Base-by-base conservation (phyloP, 1,139 yeast genomes). In the Taiozyma onychis region DNA sequence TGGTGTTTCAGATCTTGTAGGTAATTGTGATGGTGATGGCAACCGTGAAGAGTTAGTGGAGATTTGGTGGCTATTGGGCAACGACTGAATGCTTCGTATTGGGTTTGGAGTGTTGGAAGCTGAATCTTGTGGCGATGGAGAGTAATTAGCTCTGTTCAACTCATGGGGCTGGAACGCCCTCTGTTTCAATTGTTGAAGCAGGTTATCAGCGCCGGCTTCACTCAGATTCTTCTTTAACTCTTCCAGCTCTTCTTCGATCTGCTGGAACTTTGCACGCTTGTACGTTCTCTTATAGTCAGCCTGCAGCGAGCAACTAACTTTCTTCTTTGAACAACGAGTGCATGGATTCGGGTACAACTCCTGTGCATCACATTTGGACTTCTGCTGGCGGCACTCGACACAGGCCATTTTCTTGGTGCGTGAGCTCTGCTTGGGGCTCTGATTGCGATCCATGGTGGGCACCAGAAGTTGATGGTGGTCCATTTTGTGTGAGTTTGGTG, bases 301-400 rank as follows among this genome's bases (percentile, higher is more conserved):
- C 59, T 88, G 83, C 48, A 91, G 69, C 41, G 84, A 78, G 66
- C 99, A 93, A 21, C 74, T 73, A 7, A 86, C 73, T 9, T 80
- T 78, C 61, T 88, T 81, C 64, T 86, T 87, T 14, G 70, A 63
- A 65, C 98, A 93, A 55, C 97, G 72, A 0, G 91, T 73, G 62
- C 99, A 93, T 1, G 97, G 87, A n/a, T 74, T 73, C 0, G 97
- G 96, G 44, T 81, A 80, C 49, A 73, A 76, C 54, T 85, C 90
- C 54, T 78, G 81, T 10, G 97, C 96, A 66, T 89, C 95, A 69
- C 98, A 93, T 57, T 85, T 80, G 27, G 93, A 75, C 68, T 93
- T 93, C 65, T 93, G 99, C 67, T 93, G 99, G 21, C 99, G 78
- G 65, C 99, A 93, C 64, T 91, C 97, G 3, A 88, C 90, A 71